A percentile compares a stretch with the other conserved stretches of the same genome.
phyloP scores from a whole-genome alignment of 2,329 filamentous ascomycete genomes.

The Tolypocladium paradoxum region DNA sequence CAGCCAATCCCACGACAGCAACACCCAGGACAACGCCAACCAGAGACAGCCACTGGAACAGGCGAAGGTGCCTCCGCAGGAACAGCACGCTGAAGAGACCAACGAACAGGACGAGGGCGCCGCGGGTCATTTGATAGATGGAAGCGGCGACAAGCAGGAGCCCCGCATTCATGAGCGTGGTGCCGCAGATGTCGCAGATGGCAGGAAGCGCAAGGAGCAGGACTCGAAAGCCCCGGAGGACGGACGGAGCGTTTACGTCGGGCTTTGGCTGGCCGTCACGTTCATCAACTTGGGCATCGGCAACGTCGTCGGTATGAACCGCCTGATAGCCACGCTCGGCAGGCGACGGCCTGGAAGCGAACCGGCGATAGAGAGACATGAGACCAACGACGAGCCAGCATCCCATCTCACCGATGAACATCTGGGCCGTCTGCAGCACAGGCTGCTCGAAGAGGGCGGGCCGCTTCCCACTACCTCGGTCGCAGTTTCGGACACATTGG shows the following conservation, averaged over 20 bases:
- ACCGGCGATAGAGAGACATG: slow-evolving; percentile 55
- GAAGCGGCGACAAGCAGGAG: slow-evolving; percentile 88
- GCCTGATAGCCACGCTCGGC: slow-evolving; percentile 53
- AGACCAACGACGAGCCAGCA: slow-evolving; percentile 84
- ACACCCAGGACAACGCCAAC: slow-evolving; percentile 82
- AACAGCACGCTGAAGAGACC: slow-evolving; percentile 92
- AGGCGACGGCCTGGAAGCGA: slow-evolving; percentile 31
- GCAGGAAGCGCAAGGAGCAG: slow-evolving; percentile 73
- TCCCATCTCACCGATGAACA: slow-evolving; percentile 95
- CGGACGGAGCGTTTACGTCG: slow-evolving; percentile 44
- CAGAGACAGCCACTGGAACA: slow-evolving; percentile 91
- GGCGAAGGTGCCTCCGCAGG: slow-evolving; percentile 62
- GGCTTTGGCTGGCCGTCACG: slow-evolving; percentile 13
- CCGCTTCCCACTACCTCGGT: slow-evolving; percentile 53
- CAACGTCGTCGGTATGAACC: slow-evolving; percentile 38
- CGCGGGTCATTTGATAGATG: slow-evolving; percentile 98
- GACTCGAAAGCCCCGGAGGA: slow-evolving; percentile 61
- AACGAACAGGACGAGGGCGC: slow-evolving; percentile 89
- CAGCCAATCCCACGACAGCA: slow-evolving; percentile 79
- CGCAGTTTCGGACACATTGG: slow-evolving; percentile 90
- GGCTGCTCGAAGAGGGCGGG: slow-evolving; percentile 81
- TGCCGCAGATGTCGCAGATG: slow-evolving; percentile 87
- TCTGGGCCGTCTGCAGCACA: slow-evolving; percentile 90
- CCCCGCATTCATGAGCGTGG: slow-evolving; percentile 94
- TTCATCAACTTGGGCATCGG: slow-evolving; percentile 14